These are phyloP conservation scores for Termitomyces sp. DNA, from an alignment of 768 basidiomycete genomes.

Conservation along the genomic window DNA sequence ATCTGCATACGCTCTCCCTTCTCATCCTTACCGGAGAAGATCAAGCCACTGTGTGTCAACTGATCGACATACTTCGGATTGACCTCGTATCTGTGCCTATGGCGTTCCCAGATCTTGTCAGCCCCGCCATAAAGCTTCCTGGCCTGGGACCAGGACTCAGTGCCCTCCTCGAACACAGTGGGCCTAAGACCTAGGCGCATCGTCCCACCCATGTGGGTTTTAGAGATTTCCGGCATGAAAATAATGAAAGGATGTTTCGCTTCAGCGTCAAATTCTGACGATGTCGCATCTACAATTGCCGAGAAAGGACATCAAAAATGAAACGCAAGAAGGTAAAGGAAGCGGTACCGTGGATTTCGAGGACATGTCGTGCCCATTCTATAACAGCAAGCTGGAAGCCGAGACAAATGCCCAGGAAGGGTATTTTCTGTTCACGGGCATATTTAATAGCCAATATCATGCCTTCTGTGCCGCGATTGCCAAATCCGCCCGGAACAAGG, in stretches of 20 bases:
- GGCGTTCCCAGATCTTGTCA: conserved; percentile 90
- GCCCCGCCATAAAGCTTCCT: conserved; percentile 83
- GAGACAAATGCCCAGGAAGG: conserved; percentile 95
- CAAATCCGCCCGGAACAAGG: conserved; percentile 97
- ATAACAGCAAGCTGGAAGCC: conserved; percentile 97
- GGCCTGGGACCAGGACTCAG: conserved; percentile 68
- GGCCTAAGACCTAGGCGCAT: conserved; percentile 99
- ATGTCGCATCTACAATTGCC: conserved; percentile 66
- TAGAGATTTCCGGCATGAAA: conserved; percentile 99
- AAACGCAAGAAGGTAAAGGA: neutral
- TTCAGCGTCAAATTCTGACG: conserved; percentile 71
- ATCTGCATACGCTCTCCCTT: conserved; percentile 97
- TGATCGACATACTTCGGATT: conserved; percentile 83
- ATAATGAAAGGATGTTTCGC: conserved; percentile 75
- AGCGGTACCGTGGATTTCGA: conserved; percentile 58
- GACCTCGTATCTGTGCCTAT: conserved; percentile 94
- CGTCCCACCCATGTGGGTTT: conserved; percentile 98
- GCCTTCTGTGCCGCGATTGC: conserved; percentile 89
- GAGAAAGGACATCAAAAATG: conserved; percentile 11
- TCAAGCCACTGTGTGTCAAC: conserved; percentile 63
- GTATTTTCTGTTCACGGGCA: conserved; percentile 91
- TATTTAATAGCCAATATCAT: conserved; percentile 99
- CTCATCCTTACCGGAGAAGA: conserved; percentile 86
- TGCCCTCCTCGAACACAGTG: conserved; percentile 78
- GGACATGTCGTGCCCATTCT: conserved; percentile 89